These are phyloP conservation scores for Tympanopsis confertula DNA, from an alignment of 2,329 filamentous ascomycete species.

Conservation along the genomic window DNA sequence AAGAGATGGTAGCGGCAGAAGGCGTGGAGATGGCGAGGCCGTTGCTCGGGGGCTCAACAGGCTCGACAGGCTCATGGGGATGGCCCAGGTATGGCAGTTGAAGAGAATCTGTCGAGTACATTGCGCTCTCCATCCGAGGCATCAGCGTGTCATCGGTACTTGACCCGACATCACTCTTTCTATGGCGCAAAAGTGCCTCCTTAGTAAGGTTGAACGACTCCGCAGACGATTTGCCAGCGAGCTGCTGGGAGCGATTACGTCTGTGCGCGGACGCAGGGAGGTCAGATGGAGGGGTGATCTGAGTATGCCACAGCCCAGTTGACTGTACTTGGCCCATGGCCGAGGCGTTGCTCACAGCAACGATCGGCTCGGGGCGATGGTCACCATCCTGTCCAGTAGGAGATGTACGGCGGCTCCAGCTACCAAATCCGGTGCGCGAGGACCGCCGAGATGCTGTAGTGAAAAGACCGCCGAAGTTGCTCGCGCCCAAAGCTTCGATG, in stretches of 20 bases:
- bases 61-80: constrained; percentile 2
- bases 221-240: constrained; percentile 13
- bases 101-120: too few species aligned
- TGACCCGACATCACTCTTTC: constrained; percentile 7
- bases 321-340: constrained; percentile 26
- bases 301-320: constrained; percentile 15
- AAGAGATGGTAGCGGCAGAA: constrained; percentile 30
- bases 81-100: too few species aligned
- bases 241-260: constrained; percentile 22
- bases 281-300: constrained; percentile 4
- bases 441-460: constrained; percentile 22
- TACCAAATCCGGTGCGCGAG: constrained; percentile 8
- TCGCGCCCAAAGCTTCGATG: constrained; percentile 15
- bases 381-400: constrained; percentile 17
- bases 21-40: constrained; percentile 21
- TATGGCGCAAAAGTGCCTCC: constrained; percentile 18
- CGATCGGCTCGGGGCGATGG: constrained; percentile 23
- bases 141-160: too few species aligned
- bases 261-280: constrained; percentile 12
- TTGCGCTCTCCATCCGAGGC: too few species aligned
- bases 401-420: constrained; percentile 18
- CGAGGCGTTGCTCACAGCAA: constrained; percentile 28
- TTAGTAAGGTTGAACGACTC: constrained; percentile 20
- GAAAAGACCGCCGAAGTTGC: constrained; percentile 22
- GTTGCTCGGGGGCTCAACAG: constrained; percentile 9